Percentiles rank a stretch among this genome's conserved stretches.
These are phyloP conservation scores for Rhizophora mangle DNA, from an alignment of 345 rosid genomes.

Conservation along the genomic window DNA sequence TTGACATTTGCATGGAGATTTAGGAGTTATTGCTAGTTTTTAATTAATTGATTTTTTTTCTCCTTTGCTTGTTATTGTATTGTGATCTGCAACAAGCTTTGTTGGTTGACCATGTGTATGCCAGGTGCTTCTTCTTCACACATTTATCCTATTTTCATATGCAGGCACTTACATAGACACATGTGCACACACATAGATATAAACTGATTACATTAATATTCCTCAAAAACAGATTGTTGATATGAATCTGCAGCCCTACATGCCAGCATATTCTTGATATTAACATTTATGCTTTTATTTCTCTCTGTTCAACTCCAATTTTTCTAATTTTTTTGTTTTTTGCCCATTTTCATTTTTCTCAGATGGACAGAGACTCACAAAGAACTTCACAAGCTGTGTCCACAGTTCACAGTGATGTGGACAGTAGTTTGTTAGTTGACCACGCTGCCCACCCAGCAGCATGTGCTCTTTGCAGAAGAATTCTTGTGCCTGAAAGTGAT, in stretches of 20 bases:
- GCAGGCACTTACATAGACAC: too few species aligned
- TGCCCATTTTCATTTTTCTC: slow-evolving; percentile 12
- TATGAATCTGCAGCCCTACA: background rate
- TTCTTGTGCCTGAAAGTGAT: slow-evolving; percentile 44
- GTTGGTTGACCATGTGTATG: too few species aligned
- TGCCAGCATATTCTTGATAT: background rate
- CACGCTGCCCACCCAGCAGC: slow-evolving; percentile 31
- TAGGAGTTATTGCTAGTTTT: too few species aligned
- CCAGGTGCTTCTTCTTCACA: too few species aligned
- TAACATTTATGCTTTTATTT: background rate
- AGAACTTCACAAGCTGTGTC: slow-evolving; percentile 12
- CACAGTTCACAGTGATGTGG: slow-evolving; percentile 13
- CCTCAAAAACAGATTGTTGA: background rate
- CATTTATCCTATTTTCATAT: too few species aligned
- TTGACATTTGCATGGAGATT: too few species aligned
- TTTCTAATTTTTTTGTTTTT: slow-evolving; percentile 17
- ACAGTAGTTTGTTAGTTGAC: slow-evolving; percentile 25
- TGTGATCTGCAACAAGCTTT: too few species aligned
- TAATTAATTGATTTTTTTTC: too few species aligned
- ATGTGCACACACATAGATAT: too few species aligned
- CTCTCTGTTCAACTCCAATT: slow-evolving; percentile 7
- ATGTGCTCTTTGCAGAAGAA: slow-evolving; percentile 61
- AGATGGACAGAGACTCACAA: slow-evolving; percentile 42
- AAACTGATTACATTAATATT: background rate
- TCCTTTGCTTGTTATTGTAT: too few species aligned